phyloP scores from a whole-genome alignment of 495 filamentous ascomycete genomes.

The Collariella sp. region DNA sequence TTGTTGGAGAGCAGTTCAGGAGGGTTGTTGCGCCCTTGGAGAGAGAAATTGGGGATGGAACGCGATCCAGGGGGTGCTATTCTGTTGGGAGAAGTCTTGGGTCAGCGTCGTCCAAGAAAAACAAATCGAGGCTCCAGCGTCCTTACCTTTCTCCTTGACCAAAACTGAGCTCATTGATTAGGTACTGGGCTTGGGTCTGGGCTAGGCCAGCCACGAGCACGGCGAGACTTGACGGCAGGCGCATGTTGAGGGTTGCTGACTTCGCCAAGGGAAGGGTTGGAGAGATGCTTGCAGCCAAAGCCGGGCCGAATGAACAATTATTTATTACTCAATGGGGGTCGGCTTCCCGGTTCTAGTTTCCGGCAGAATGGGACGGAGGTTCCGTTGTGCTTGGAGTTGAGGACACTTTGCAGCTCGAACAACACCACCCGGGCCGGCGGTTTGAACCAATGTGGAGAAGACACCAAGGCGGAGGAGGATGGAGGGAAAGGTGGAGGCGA shows the following conservation, averaged over 20 bases:
- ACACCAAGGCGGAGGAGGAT: not conserved
- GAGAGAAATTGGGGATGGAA: constrained; percentile 46
- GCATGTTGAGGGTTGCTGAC: constrained; percentile 28
- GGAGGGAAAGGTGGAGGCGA: not conserved
- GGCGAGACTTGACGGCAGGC: constrained; percentile 33
- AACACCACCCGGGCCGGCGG: constrained; percentile 6
- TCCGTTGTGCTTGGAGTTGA: constrained; percentile 7
- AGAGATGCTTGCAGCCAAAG: not conserved
- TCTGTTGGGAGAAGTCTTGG: constrained; percentile 17
- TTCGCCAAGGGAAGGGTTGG: not conserved
- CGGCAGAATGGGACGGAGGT: constrained; percentile 10
- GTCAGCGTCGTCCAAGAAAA: not conserved
- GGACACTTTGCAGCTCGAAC: constrained; percentile 19
- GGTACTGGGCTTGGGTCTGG: constrained; percentile 50
- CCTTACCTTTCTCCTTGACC: constrained; percentile 57
- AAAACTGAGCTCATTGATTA: constrained; percentile 63
- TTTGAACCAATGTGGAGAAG: constrained; percentile 14
- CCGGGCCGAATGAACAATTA: not conserved
- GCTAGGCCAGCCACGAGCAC: constrained; percentile 47
- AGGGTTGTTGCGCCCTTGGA: constrained; percentile 60
- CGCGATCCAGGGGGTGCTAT: constrained; percentile 34
- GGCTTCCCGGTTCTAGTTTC: constrained; percentile 12
- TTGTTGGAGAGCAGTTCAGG: constrained; percentile 83
- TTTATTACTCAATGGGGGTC: constrained; percentile 3
- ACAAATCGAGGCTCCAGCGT: not conserved